Conservation (phyloP, 2,329 filamentous ascomycete genomes). For the Aureobasidium sp. region DNA sequence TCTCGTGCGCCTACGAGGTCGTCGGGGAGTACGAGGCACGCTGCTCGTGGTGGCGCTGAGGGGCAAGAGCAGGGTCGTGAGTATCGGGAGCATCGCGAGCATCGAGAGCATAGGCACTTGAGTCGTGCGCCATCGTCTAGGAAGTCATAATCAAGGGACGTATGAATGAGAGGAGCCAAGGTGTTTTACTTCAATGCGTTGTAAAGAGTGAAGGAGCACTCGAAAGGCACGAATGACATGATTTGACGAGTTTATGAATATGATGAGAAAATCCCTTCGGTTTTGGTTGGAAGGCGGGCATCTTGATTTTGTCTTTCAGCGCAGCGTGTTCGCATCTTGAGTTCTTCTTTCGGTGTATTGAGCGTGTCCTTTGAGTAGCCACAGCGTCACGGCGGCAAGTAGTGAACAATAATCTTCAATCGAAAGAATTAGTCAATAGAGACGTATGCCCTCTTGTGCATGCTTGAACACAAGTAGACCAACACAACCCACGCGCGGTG, state of each 20-base stretch:
- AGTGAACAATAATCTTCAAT: neutral
- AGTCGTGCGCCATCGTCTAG: neutral
- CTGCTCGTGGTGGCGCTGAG: neutral
- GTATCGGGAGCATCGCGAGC: neutral
- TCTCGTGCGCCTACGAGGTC: conserved; percentile 1
- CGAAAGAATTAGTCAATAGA: neutral
- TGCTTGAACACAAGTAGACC: no score
- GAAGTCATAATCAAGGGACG: neutral
- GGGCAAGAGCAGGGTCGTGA: neutral
- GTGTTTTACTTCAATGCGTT: neutral
- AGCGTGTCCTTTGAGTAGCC: neutral
- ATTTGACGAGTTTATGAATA: neutral
- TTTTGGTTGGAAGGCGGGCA: neutral
- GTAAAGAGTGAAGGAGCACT: neutral
- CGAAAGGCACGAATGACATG: neutral
- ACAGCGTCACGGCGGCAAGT: neutral
- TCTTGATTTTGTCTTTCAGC: neutral
- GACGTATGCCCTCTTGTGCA: neutral
- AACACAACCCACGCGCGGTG: neutral
- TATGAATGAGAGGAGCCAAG: neutral
- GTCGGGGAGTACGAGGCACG: neutral
- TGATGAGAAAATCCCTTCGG: neutral
- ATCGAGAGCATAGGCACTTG: neutral
- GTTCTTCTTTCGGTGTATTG: neutral
- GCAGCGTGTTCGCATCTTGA: neutral